phyloP scores from a whole-genome alignment of 345 rosid species.

The Eucalyptus tenuipes region DNA sequence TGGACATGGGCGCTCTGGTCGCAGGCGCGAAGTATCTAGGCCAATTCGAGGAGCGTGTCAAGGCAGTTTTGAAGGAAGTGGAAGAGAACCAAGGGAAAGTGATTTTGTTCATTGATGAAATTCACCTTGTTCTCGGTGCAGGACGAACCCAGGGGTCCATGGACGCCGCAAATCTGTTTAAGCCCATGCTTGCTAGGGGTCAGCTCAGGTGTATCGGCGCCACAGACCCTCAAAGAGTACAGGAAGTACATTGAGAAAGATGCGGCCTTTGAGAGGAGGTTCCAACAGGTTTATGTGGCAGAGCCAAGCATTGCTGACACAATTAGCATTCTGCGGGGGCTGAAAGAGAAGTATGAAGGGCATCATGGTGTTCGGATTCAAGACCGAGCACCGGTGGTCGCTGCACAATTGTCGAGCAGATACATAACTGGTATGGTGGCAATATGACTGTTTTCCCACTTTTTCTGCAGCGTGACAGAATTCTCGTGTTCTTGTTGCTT shows the following conservation, averaged over 20 bases:
- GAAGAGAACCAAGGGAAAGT: constrained; percentile 91
- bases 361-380: constrained; percentile 89
- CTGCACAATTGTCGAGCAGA: constrained; percentile 80
- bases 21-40: constrained; percentile 80
- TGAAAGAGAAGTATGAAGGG: constrained; percentile 88
- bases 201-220: constrained; percentile 91
- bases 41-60: constrained; percentile 72
- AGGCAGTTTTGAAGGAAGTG: constrained; percentile 82
- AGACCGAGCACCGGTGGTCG: constrained; percentile 70
- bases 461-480: constrained; percentile 15
- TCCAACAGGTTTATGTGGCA: constrained; percentile 86
- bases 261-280: constrained; percentile 79
- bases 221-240: constrained; percentile 76
- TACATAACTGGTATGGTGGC: constrained; percentile 61
- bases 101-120: constrained; percentile 84
- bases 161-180: constrained; percentile 94
- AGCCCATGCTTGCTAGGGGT: constrained; percentile 94
- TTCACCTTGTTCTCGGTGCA: constrained; percentile 87
- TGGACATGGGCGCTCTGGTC: constrained; percentile 81
- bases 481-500: constrained; percentile 6
- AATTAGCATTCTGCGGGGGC: constrained; percentile 71
- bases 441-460: background rate
- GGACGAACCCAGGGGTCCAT: constrained; percentile 79
- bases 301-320: constrained; percentile 85
- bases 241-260: constrained; percentile 90